Evolutionary conservation across 1,139 yeast genomes (phyloP), one percentile per base, ranked within the genome.

Genomic region (Spathaspora jeffriesii): DNA sequence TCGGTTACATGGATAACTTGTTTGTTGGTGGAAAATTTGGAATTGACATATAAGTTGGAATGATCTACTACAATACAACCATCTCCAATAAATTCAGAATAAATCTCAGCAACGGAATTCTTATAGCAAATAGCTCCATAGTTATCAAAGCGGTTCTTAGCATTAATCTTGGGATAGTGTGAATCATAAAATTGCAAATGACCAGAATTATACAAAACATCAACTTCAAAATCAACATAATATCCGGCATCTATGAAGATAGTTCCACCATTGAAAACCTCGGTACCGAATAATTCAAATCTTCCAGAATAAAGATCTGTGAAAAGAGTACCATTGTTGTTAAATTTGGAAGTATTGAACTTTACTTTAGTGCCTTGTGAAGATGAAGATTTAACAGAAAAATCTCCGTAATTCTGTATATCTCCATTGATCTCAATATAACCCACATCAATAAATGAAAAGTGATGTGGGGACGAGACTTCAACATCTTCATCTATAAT

Each of bases 351-450:
- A 9, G 28, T 14, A 38, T 15, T 25, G 22, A 38, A 22, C 15
- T 38, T 22, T 14, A 38, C 17, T 14, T 9, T 15, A 38, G 20
- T 22, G 21, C 13, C 15, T 9, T 38, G 3, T 8, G 41, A 15
- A 38, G 28, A 21, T 4, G 15, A 10, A 13, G 41, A 22, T 13
- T n/a, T 10, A 15, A n/a, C 20, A 38, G 11, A 10, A 11, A 38
- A n/a, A 2, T 4, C 10, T 3, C 41, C 41, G n/a, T 22, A 17
- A 14, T 23, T 25, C 7, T 23, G 11, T 18, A 38, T 15, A 13
- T 38, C 28, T n/a, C 41, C 41, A 23, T 38, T 30, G 15, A 38
- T 25, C 14, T 38, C 41, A 23, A 38, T 20, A 7, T 20, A 23
- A 4, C 9, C n/a, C 18, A 38, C 28, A 25, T 38, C 41, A 14